Base-by-base conservation (phyloP, 352 stramenopile genomes). In the Pythium chondricola region DNA sequence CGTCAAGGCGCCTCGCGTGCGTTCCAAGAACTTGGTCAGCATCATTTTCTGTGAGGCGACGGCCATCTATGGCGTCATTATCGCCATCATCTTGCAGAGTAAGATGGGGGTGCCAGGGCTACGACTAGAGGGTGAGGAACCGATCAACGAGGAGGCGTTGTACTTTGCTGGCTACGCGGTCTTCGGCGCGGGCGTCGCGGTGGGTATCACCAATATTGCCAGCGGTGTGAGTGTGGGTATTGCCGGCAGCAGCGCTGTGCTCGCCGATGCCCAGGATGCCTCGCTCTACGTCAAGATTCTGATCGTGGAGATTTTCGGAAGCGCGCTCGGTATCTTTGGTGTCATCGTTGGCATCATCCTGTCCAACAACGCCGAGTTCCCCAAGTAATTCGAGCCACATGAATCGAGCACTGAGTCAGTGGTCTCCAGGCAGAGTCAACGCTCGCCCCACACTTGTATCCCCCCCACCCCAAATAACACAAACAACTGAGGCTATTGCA, bases 21-120 rank as follows among this genome's bases (percentile, higher is more conserved):
- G 94, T 69, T 98, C 90, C 22, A 99, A 99, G 74, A 99, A 99
- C 74, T 85, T 99, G 57, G 96, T 99, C 61, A 95, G 93, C 73
- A 98, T 99, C 51, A 99, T 99, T 89, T 99, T 99, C 73, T 99
- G 97, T 69, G 97, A 99, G 77, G 97, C 97, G 10, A 99, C 95
- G 20, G 97, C 97, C 45, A 99, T 99, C 58, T 99, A 99, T 71
- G 97, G 97, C 51, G 92, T 99, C 54, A 99, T 99, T 53, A 98
- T 99, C 78, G 96, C 96, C 36, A 99, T 99, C 66, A 99, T 99
- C 56, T 74, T 99, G 36, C 85, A 97, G 54, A 98, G 95, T 73
- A 99, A 99, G 83, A 92, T 94, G 78, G 88, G 83, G 52, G 69
- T 87, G 50, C 81, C 81, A 18, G 69, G 37, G 18, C 63, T 92